phyloP scores from a whole-genome alignment of 2,329 filamentous ascomycete genomes.

The Chaetomiaceae sp. region DNA sequence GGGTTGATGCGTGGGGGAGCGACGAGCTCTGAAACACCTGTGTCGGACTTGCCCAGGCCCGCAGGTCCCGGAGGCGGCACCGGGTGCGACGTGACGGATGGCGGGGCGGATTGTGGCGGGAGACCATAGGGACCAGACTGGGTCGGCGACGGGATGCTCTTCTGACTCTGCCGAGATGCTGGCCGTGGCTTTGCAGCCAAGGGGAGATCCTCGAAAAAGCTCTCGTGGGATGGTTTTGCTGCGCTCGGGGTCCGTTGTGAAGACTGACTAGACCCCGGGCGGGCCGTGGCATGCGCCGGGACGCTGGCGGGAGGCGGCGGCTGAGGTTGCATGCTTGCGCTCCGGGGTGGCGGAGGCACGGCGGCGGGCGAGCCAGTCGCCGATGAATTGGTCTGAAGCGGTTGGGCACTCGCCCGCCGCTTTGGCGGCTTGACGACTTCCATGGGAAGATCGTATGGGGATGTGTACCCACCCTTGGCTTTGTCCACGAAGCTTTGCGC shows the following conservation, averaged over 20 bases:
- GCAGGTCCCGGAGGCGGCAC: slow-evolving; percentile 24
- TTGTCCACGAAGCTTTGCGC: slow-evolving; percentile 85
- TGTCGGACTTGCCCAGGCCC: slow-evolving; percentile 15
- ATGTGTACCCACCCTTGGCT: slow-evolving; percentile 84
- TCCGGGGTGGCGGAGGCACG: slow-evolving; percentile 53
- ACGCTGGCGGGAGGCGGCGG: slow-evolving; percentile 21
- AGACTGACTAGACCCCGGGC: slow-evolving; percentile 35
- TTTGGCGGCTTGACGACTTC: slow-evolving; percentile 67
- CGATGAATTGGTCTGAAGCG: slow-evolving; percentile 41
- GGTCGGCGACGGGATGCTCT: slow-evolving; percentile 37
- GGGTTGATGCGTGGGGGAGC: slow-evolving; percentile 48
- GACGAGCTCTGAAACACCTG: slow-evolving; percentile 40
- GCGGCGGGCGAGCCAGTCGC: slow-evolving; percentile 35
- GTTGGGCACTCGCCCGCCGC: slow-evolving; percentile 56
- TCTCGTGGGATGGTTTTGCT: slow-evolving; percentile 36
- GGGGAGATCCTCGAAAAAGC: slow-evolving; percentile 76
- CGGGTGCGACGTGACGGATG: slow-evolving; percentile 16
- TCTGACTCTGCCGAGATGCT: slow-evolving; percentile 46
- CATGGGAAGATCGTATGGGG: slow-evolving; percentile 90
- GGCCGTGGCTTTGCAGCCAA: slow-evolving; percentile 55
- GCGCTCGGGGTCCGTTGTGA: slow-evolving; percentile 22
- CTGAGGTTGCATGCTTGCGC: slow-evolving; percentile 24
- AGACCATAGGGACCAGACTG: slow-evolving; percentile 33
- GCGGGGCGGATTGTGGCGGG: slow-evolving; percentile 23
- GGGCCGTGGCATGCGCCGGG: slow-evolving; percentile 27